phyloP scores from a whole-genome alignment of 2,329 filamentous ascomycete species.

The Cladosporium sp. region DNA sequence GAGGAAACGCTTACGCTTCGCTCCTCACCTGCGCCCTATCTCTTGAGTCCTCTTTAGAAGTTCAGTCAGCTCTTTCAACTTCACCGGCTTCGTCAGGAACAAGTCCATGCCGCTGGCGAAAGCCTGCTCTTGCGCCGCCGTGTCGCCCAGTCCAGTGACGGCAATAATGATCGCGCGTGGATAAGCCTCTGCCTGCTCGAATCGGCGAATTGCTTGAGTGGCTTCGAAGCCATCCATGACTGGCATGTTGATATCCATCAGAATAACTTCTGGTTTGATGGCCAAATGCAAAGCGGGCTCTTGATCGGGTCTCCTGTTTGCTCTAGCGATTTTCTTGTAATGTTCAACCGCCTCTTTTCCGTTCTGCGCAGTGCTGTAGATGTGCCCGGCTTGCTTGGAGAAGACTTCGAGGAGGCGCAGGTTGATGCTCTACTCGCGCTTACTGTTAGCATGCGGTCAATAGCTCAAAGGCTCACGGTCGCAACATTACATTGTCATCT shows the following conservation, averaged over 20 bases:
- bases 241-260: constrained; percentile 44
- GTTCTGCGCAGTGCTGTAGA: constrained; percentile 42
- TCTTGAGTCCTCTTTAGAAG: neutral
- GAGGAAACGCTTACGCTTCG: no score
- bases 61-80: constrained; percentile 36
- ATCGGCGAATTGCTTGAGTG: constrained; percentile 27
- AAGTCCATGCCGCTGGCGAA: constrained; percentile 28
- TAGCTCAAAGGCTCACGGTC: neutral
- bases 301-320: neutral
- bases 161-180: constrained; percentile 19
- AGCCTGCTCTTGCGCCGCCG: constrained; percentile 22
- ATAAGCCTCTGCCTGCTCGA: constrained; percentile 24
- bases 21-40: no score
- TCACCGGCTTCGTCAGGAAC: constrained; percentile 30
- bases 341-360: constrained; percentile 47
- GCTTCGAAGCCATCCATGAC: constrained; percentile 33
- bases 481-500: constrained; percentile 28
- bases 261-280: constrained; percentile 35
- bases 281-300: neutral
- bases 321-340: constrained; percentile 30
- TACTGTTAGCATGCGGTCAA: neutral
- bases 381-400: constrained; percentile 35
- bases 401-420: constrained; percentile 30
- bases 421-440: constrained; percentile 25
- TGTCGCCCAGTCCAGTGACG: constrained; percentile 21